Evolutionary conservation across 2,329 filamentous ascomycete genomes (phyloP), one percentile per base, ranked within the genome.

Genomic region (Arachnomyces sp.): DNA sequence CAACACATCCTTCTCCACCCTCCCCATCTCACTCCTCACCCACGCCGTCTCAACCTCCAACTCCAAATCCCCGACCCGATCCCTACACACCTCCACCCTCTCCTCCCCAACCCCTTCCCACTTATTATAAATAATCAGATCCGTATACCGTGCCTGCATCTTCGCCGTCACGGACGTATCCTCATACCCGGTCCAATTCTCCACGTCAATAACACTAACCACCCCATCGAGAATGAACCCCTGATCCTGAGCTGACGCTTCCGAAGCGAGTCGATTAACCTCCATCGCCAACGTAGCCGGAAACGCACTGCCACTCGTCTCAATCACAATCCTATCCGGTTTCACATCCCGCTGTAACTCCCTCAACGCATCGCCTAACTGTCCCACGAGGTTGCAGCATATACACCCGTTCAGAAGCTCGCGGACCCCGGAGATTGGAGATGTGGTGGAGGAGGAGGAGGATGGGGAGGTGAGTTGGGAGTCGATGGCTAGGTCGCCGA

Each of bases 401-500:
- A 98, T 96, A 68, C 92, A 96, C 50, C 90, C 92, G 61, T 95
- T 94, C 39, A 98, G 81, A 1, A 98, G 75, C 65, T 98, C 92
- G 53, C 85, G 84, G 3, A 95, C 89, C 40, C 88, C 90, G 1
- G 86, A 83, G 51, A 98, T 88, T 25, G 21, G 21, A 9, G 21
- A 25, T 25, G 21, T 5, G 5, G 5, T 9, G 21, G 9, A 9
- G 21, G 21, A 25, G 21, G 21, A 25, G 47, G 89, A 81, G 36
- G 78, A 78, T 11, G 84, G 84, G 0, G 84, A 74, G 12, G 92
- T 90, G 21, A 98, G 82, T 61, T 95, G 86, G 1, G 86, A 92
- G 71, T 98, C 92, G 59, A 98, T 75, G 28, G 88, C 89, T 31
- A 98, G 68, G 61, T 96, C 89, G 58, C 92, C 92, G 63, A 95